Percentiles rank a stretch among this genome's conserved stretches.
Evolutionary conservation across 208 protist species (phyloP).

Genomic region (Leishmania guyanensis): DNA sequence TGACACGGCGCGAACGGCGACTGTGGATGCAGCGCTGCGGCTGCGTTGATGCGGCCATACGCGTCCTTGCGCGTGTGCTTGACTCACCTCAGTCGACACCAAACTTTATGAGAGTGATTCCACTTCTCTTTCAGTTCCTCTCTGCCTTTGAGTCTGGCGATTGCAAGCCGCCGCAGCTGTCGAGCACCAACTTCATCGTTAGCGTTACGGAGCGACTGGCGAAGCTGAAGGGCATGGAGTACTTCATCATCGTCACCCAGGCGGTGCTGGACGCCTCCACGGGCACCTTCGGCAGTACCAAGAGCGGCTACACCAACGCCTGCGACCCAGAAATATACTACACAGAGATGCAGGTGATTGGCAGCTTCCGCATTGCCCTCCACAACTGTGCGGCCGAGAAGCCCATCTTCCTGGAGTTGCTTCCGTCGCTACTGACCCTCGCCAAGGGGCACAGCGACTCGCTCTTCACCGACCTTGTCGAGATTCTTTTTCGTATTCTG

Average conservation of each 20-base stretch:
- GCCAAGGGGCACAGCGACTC: constrained; percentile 35
- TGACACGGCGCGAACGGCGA: constrained; percentile 54
- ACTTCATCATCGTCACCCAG: constrained; percentile 69
- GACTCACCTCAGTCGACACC: constrained; percentile 29
- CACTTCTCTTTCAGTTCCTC: constrained; percentile 75
- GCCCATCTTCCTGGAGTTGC: constrained; percentile 74
- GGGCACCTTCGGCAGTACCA: constrained; percentile 40
- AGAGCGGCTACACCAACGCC: constrained; percentile 16
- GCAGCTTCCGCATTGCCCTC: constrained; percentile 46
- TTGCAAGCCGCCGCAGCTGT: constrained; percentile 48
- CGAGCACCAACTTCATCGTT: constrained; percentile 50
- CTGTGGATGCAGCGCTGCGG: constrained; percentile 60
- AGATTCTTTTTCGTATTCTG: constrained; percentile 50
- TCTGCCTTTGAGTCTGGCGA: constrained; percentile 69
- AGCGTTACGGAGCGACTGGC: constrained; percentile 42
- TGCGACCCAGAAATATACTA: constrained; percentile 18
- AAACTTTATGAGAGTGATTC: constrained; percentile 57
- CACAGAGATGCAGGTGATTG: constrained; percentile 37
- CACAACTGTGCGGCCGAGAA: constrained; percentile 69
- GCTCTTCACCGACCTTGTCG: constrained; percentile 53
- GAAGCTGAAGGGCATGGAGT: constrained; percentile 52
- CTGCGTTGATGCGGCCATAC: constrained; percentile 63
- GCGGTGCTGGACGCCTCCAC: constrained; percentile 68
- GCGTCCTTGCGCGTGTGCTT: constrained; percentile 44
- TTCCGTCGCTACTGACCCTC: constrained; percentile 57